Evolutionary conservation across 1,284 basidiomycete species (phyloP).

Genomic region (Erythrobasidium hasegawianum): DNA sequence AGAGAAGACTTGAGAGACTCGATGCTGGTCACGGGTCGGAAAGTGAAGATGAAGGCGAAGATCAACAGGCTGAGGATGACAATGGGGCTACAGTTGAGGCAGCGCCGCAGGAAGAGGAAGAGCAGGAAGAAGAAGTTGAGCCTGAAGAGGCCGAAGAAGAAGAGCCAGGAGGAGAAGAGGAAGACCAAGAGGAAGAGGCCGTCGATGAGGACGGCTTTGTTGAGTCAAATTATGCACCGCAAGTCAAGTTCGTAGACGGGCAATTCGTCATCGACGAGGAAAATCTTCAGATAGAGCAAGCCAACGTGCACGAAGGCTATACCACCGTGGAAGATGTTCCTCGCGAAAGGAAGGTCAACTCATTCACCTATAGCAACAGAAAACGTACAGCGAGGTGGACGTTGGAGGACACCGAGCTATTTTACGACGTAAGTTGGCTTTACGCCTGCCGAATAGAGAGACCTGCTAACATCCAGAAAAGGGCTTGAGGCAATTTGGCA

Average conservation of each 20-base stretch:
- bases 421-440: conserved; percentile 65
- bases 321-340: conserved; percentile 79
- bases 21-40: not conserved
- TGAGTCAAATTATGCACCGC: conserved; percentile 69
- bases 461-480: conserved; percentile 47
- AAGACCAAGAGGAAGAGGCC: conserved; percentile 48
- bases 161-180: not conserved
- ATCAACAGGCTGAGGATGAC: not conserved
- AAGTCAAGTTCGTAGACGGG: conserved; percentile 73
- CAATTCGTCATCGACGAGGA: conserved; percentile 76
- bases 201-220: conserved; percentile 58
- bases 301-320: conserved; percentile 49
- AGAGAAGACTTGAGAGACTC: conserved; percentile 4
- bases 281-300: conserved; percentile 67
- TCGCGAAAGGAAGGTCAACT: conserved; percentile 75
- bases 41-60: not conserved
- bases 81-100: too few species aligned
- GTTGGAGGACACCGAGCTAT: conserved; percentile 75
- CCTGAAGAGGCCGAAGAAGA: conserved; percentile 21
- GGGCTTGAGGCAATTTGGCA: conserved; percentile 81
- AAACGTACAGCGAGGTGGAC: conserved; percentile 75
- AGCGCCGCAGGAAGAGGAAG: not conserved
- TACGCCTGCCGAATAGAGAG: not conserved
- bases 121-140: not conserved
- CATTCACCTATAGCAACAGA: conserved; percentile 71